Evolutionary conservation across 306 rosid genomes (phyloP).

Genomic region (Vigna mungo): DNA sequence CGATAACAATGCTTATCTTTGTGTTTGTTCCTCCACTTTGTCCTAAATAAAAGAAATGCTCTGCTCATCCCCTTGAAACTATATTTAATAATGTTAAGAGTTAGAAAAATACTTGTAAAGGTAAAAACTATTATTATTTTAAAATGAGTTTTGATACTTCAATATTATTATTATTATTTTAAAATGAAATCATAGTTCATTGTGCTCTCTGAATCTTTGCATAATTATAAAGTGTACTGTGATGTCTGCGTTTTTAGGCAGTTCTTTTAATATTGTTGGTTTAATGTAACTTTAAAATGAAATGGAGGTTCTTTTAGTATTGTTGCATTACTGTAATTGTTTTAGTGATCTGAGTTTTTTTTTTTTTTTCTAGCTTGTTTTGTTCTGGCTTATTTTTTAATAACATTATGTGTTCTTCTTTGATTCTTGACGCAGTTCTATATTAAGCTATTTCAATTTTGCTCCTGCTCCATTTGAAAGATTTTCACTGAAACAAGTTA

Average conservation of each 20-base stretch:
- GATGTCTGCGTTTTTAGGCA: neutral
- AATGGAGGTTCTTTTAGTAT: slow-evolving; percentile 9
- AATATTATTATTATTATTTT: neutral
- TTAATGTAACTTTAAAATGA: neutral
- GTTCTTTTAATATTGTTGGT: too few species aligned
- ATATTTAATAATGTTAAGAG: slow-evolving; percentile 15
- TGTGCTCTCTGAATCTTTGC: neutral
- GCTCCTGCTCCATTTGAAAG: slow-evolving; percentile 91
- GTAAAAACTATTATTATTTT: too few species aligned
- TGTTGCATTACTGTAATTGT: slow-evolving; percentile 3
- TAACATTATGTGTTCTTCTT: slow-evolving; percentile 33
- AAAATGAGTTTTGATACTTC: neutral
- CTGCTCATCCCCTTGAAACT: neutral
- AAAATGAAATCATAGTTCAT: neutral
- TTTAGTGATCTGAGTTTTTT: neutral
- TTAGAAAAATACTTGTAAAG: neutral
- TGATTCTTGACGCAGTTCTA: slow-evolving; percentile 60
- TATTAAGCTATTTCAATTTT: slow-evolving; percentile 34
- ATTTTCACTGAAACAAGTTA: slow-evolving; percentile 46
- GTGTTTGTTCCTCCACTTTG: slow-evolving; percentile 14
- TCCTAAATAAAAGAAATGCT: neutral
- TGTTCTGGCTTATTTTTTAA: neutral
- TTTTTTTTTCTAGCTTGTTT: slow-evolving; percentile 26
- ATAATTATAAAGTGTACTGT: neutral
- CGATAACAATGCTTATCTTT: neutral